phyloP scores from a whole-genome alignment of 805 yeast genomes.

The Suhomyces pyralidae region DNA sequence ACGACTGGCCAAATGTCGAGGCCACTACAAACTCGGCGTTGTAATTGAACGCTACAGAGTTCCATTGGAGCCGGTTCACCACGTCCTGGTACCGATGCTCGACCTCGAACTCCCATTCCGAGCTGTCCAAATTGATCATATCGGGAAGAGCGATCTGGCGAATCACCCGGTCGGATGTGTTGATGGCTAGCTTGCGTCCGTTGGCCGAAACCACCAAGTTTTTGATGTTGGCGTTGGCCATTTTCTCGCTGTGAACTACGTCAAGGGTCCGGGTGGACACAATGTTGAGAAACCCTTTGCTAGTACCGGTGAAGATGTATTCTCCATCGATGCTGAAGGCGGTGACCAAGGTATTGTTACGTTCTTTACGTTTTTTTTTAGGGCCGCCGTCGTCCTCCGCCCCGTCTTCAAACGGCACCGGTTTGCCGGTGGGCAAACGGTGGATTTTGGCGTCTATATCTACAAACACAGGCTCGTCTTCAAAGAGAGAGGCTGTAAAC shows the following conservation, averaged over 20 bases:
- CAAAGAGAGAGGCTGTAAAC: slow-evolving; percentile 65
- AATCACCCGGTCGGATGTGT: slow-evolving; percentile 74
- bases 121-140: slow-evolving; percentile 25
- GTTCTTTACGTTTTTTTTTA: slow-evolving; percentile 20
- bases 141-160: slow-evolving; percentile 57
- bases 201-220: slow-evolving; percentile 57
- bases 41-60: slow-evolving; percentile 68
- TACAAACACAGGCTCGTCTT: slow-evolving; percentile 56
- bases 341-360: slow-evolving; percentile 44
- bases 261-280: slow-evolving; percentile 26
- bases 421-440: slow-evolving; percentile 2
- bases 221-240: slow-evolving; percentile 72
- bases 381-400: slow-evolving; percentile 6
- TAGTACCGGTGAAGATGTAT: slow-evolving; percentile 70
- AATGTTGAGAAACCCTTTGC: slow-evolving; percentile 72
- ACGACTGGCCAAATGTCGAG: slow-evolving; percentile 75
- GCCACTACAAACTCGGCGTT: slow-evolving; percentile 84
- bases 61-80: slow-evolving; percentile 87
- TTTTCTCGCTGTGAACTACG: slow-evolving; percentile 47
- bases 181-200: slow-evolving; percentile 63
- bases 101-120: slow-evolving; percentile 54
- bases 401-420: neutral
- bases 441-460: slow-evolving; percentile 13
- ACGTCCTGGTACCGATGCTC: slow-evolving; percentile 88
- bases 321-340: slow-evolving; percentile 53